Percentiles rank a stretch among this genome's conserved stretches.
Conservation (phyloP, 352 stramenopile genomes). For the Globisporangium middletonii region DNA sequence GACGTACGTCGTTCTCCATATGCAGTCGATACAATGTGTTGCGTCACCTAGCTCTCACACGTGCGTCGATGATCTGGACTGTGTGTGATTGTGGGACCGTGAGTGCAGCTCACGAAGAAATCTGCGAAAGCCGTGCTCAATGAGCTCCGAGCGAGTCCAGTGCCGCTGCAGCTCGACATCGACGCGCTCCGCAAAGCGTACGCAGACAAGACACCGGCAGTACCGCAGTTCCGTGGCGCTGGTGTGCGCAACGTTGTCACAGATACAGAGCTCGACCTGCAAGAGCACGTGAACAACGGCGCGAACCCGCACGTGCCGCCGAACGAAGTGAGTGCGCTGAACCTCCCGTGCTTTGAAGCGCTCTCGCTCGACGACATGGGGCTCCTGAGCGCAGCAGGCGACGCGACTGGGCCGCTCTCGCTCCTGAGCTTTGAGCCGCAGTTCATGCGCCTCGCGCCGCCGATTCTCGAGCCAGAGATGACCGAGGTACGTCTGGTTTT, state of each 20-base stretch:
- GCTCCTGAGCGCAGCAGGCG: constrained; percentile 27
- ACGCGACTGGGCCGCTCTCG: constrained; percentile 44
- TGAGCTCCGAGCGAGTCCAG: constrained; percentile 52
- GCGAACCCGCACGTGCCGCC: constrained; percentile 57
- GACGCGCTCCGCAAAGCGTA: constrained; percentile 62
- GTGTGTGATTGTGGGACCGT: not conserved
- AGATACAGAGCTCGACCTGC: constrained; percentile 74
- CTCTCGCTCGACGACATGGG: constrained; percentile 73
- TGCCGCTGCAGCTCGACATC: constrained; percentile 50
- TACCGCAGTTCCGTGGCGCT: constrained; percentile 71
- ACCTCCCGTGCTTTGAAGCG: constrained; percentile 63
- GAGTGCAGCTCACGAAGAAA: constrained; percentile 47
- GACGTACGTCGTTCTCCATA: constrained; percentile 30
- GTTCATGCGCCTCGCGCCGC: constrained; percentile 82
- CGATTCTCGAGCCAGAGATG: constrained; percentile 82
- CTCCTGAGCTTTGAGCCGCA: constrained; percentile 84
- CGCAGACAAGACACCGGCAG: constrained; percentile 61
- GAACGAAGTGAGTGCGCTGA: constrained; percentile 66
- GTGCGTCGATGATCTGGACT: not conserved
- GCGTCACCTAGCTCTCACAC: not conserved
- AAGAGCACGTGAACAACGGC: constrained; percentile 80
- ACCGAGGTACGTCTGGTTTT: constrained; percentile 32
- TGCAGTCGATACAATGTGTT: not conserved
- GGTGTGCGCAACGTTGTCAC: constrained; percentile 78
- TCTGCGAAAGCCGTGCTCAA: constrained; percentile 63